phyloP scores from a whole-genome alignment of 495 filamentous ascomycete species.

The Cercophora scortea region DNA sequence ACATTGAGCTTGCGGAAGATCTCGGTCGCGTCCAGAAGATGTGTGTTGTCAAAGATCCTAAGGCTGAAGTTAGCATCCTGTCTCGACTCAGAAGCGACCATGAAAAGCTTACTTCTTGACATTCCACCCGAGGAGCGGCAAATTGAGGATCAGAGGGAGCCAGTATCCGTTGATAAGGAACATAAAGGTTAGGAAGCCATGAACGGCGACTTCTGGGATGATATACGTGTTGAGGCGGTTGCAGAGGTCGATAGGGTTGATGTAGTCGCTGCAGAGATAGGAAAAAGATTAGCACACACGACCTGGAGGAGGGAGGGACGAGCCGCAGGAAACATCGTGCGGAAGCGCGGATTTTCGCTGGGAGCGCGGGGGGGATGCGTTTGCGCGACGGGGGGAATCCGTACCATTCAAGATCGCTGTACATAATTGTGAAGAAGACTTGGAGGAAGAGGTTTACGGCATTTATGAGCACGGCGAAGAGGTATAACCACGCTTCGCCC shows the following conservation, averaged over 20 bases:
- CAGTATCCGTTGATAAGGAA: conserved; percentile 99
- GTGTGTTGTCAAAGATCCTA: conserved; percentile 94
- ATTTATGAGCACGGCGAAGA: conserved; percentile 97
- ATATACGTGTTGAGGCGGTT: conserved; percentile 99
- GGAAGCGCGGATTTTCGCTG: background rate
- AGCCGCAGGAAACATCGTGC: background rate
- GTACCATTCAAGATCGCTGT: conserved; percentile 96
- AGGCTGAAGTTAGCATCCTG: conserved; percentile 1
- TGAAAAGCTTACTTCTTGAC: conserved; percentile 75
- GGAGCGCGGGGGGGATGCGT: too few species aligned
- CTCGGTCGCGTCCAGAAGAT: conserved; percentile 95
- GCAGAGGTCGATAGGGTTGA: conserved; percentile 99
- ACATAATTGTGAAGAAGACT: conserved; percentile 99
- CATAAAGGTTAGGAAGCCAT: conserved; percentile 85
- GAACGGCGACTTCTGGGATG: conserved; percentile 95
- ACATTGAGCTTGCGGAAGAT: conserved; percentile 99
- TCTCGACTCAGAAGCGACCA: background rate
- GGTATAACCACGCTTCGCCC: conserved; percentile 98
- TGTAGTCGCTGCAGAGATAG: conserved; percentile 74
- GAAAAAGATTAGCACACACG: conserved; percentile 14
- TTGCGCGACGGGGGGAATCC: conserved; percentile 20
- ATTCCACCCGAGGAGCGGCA: conserved; percentile 90
- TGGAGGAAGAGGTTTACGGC: conserved; percentile 99
- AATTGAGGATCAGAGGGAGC: conserved; percentile 84
- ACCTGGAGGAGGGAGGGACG: background rate